phyloP scores from a whole-genome alignment of 768 basidiomycete species.

The Pisolithus sp. region DNA sequence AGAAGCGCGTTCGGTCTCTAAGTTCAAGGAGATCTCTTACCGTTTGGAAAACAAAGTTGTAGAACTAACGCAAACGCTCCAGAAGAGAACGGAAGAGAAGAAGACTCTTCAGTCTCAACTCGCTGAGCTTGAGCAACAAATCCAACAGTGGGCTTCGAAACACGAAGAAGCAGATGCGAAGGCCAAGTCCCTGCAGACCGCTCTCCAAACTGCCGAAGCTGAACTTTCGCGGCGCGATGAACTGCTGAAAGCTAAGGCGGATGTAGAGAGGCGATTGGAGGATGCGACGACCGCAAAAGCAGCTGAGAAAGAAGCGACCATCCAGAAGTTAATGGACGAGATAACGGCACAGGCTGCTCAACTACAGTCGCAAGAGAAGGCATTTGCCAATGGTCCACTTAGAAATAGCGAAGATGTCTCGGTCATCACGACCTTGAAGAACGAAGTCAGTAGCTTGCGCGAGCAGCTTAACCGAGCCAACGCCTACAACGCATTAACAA shows the following conservation, averaged over 20 bases:
- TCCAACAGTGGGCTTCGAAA: constrained; percentile 77
- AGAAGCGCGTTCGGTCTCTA: constrained; percentile 94
- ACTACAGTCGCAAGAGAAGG: constrained; percentile 70
- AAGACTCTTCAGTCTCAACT: constrained; percentile 78
- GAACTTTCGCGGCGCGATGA: constrained; percentile 69
- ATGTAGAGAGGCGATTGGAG: constrained; percentile 74
- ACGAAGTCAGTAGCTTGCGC: constrained; percentile 84
- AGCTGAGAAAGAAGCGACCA: constrained; percentile 76
- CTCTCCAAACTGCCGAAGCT: constrained; percentile 63
- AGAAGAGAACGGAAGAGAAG: constrained; percentile 86
- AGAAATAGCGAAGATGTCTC: constrained; percentile 78
- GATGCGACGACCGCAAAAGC: constrained; percentile 67
- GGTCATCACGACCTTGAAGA: constrained; percentile 83
- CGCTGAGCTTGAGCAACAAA: constrained; percentile 73
- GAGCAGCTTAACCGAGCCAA: constrained; percentile 97
- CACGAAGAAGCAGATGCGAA: constrained; percentile 82
- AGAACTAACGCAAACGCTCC: constrained; percentile 91
- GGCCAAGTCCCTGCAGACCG: constrained; percentile 63
- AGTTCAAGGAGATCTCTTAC: constrained; percentile 98
- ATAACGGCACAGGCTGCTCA: constrained; percentile 64
- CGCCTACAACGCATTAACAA: constrained; percentile 81
- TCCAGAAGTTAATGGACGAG: constrained; percentile 77
- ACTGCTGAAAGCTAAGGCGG: constrained; percentile 66
- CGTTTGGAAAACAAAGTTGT: constrained; percentile 98
- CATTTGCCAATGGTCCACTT: constrained; percentile 55